These are phyloP conservation scores for Starmerella apicola DNA, from an alignment of 805 yeast genomes.

Conservation along the genomic window DNA sequence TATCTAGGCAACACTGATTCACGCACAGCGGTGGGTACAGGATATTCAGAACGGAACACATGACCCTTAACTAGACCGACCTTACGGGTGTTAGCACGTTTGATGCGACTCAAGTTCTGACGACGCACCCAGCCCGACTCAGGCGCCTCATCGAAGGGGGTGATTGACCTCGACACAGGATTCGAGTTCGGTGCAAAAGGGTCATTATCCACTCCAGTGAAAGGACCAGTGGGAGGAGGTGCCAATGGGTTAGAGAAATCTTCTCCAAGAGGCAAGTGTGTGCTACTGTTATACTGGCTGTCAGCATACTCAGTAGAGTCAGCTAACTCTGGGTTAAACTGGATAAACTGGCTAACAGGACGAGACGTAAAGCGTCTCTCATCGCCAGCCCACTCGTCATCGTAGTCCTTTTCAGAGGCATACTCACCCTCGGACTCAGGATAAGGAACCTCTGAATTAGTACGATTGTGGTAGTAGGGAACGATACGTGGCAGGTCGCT, in stretches of 20 bases:
- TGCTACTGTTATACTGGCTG: neutral
- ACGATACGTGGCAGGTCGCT: slow-evolving; percentile 14
- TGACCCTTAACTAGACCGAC: slow-evolving; percentile 29
- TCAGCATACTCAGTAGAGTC: neutral
- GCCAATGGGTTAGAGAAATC: no score
- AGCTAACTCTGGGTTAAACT: neutral
- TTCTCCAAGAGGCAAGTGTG: neutral
- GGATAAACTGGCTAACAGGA: slow-evolving; percentile 8
- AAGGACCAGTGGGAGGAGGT: neutral
- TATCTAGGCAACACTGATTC: slow-evolving; percentile 28
- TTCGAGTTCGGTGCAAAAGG: neutral
- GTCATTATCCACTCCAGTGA: neutral
- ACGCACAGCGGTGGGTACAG: slow-evolving; percentile 32
- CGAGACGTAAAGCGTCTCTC: slow-evolving; percentile 18
- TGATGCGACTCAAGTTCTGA: slow-evolving; percentile 23
- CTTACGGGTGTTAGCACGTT: slow-evolving; percentile 28
- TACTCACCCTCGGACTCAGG: slow-evolving; percentile 10
- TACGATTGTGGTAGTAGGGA: slow-evolving; percentile 18
- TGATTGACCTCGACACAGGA: neutral
- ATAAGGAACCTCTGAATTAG: slow-evolving; percentile 17
- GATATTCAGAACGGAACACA: slow-evolving; percentile 28
- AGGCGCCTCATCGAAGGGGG: slow-evolving; percentile 3
- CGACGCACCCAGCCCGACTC: slow-evolving; percentile 24
- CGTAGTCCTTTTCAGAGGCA: slow-evolving; percentile 16
- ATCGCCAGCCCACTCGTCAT: slow-evolving; percentile 17